A percentile compares a stretch with the other conserved stretches of the same genome.
phyloP scores from a whole-genome alignment of 2,329 filamentous ascomycete genomes.

The Botrytis medusae region DNA sequence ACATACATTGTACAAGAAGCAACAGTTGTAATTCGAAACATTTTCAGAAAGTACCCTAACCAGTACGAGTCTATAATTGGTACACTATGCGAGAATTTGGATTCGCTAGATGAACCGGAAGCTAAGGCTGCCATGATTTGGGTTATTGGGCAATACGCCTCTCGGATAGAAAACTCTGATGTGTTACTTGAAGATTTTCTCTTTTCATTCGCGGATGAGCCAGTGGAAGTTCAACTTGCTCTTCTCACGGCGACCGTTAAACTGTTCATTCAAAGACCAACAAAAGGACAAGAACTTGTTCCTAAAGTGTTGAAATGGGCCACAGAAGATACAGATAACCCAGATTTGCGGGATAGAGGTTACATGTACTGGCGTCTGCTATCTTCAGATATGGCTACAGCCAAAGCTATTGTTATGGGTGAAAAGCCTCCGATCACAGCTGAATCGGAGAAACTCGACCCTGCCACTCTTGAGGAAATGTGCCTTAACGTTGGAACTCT shows the following conservation, averaged over 20 bases:
- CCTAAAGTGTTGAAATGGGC: conserved; percentile 97
- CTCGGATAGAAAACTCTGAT: conserved; percentile 95
- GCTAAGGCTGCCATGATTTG: conserved; percentile 98
- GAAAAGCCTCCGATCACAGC: conserved; percentile 96
- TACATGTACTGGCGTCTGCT: conserved; percentile 99
- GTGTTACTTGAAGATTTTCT: conserved; percentile 92
- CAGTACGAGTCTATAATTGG: conserved; percentile 98
- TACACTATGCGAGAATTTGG: conserved; percentile 91
- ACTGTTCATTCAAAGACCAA: conserved; percentile 94
- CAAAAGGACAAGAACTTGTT: conserved; percentile 89
- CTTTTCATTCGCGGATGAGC: conserved; percentile 89
- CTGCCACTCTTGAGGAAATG: conserved; percentile 90
- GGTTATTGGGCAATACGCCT: conserved; percentile 98
- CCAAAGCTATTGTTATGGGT: conserved; percentile 91
- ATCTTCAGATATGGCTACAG: conserved; percentile 84
- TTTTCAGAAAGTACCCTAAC: conserved; percentile 98
- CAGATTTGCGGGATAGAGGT: conserved; percentile 88
- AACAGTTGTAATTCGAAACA: conserved; percentile 97
- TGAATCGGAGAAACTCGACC: conserved; percentile 91
- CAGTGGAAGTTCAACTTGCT: conserved; percentile 91
- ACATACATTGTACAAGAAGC: conserved; percentile 99
- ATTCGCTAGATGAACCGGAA: conserved; percentile 94
- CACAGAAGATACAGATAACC: conserved; percentile 98
- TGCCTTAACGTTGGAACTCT: conserved; percentile 94
- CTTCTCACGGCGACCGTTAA: conserved; percentile 96